Base-by-base conservation (phyloP, 495 filamentous ascomycete genomes). In the Penicillium cinerascens region DNA sequence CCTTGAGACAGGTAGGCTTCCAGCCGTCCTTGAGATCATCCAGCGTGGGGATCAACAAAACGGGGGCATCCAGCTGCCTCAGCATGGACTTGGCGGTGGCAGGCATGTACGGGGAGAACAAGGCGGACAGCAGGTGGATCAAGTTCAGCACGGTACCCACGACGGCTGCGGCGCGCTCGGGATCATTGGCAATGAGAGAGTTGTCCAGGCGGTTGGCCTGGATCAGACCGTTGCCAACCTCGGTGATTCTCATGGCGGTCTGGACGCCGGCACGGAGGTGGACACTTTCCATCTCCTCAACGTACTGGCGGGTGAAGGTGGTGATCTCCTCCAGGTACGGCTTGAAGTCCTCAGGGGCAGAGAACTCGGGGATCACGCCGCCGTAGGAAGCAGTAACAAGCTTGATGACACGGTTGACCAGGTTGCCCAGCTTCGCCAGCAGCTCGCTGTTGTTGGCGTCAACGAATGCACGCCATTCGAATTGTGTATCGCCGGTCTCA, bases 401-500 rank as follows among this genome's bases (percentile, higher is more conserved):
- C 71, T 97, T 97, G 72, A 97, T 77, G 42, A 97, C 81, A 21
- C 92, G 88, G 70, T 96, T 93, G 64, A 92, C 89, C 52, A 96
- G 88, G 75, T 97, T 97, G 43, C 92, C 92, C 8, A 96, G 79
- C 60, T 96, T 96, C 45, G 87, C 87, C 2, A 97, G 81, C 7
- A 97, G 78, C 63, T 92, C 88, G 61, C 84, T 90, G 74, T 97
- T 97, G 80, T 96, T 97, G 55, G 80, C 78, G 8, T 82, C 81
- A 40, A 92, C 84, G 69, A 97, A 97, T 17, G 83, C 77, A 50
- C 80, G 81, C 91, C 91, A 96, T 54, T 90, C 84, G 61, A 96
- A 95, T 65, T 96, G 87, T 0, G 88, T 85, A 63, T 97, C 92
- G 13, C 88, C 84, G 21, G 87, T 89, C 67, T 97, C 92, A 0